A percentile compares a stretch with the other conserved stretches of the same genome.
phyloP scores from a whole-genome alignment of 1,284 basidiomycete genomes.

The Malassezia psittaci region DNA sequence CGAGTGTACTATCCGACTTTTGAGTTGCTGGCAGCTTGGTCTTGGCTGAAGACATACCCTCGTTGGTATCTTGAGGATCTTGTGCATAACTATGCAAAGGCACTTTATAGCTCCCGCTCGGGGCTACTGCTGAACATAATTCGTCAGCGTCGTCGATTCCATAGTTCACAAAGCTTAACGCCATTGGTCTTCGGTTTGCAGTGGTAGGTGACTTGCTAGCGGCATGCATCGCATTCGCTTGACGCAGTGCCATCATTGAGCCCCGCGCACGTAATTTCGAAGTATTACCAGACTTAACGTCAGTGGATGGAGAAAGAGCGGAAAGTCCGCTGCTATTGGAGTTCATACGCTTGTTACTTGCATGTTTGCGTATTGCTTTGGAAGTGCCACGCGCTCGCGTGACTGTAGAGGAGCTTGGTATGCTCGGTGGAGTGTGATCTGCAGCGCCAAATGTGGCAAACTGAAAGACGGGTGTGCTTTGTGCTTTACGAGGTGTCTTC shows the following conservation, averaged over 20 bases:
- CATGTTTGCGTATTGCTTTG: slow-evolving; percentile 5
- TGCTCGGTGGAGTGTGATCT: not conserved
- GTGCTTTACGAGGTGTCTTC: slow-evolving; percentile 13
- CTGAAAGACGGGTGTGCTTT: slow-evolving; percentile 16
- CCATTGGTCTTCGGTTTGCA: slow-evolving; percentile 12
- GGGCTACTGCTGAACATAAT: slow-evolving; percentile 42
- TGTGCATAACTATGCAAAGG: slow-evolving; percentile 29
- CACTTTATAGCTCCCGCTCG: slow-evolving; percentile 39
- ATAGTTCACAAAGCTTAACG: slow-evolving; percentile 43
- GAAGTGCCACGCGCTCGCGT: not conserved
- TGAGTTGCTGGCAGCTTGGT: not conserved
- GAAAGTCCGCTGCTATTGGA: no score
- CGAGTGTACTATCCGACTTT: not conserved
- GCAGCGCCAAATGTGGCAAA: not conserved
- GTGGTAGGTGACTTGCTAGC: not conserved
- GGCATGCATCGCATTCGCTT: slow-evolving; percentile 14
- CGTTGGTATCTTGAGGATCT: not conserved
- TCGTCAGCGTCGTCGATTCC: slow-evolving; percentile 45
- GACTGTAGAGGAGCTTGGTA: not conserved
- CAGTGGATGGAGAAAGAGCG: not conserved
- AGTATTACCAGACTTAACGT: not conserved
- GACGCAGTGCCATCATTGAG: slow-evolving; percentile 17
- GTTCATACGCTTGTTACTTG: slow-evolving; percentile 13
- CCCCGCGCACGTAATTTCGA: slow-evolving; percentile 6
- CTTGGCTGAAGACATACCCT: not conserved